Conservation (phyloP, 73 alveolate genomes). For the Diophrys sp. region DNA sequence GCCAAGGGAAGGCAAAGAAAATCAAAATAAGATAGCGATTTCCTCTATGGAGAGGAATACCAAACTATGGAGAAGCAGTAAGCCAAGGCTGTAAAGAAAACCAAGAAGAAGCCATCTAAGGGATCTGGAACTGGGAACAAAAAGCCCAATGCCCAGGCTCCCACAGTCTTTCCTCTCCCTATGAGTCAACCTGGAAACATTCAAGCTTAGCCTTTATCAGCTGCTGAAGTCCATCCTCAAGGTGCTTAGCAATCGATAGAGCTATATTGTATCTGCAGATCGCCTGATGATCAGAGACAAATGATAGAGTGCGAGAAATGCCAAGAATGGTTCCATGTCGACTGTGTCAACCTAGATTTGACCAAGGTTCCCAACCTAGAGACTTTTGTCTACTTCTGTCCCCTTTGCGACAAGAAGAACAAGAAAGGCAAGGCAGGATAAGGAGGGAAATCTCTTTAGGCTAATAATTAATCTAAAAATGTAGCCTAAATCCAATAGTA, state of each 20-base stretch:
- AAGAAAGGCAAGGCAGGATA: slow-evolving; percentile 3
- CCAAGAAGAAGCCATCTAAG: neutral
- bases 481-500: neutral
- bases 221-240: neutral
- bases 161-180: neutral
- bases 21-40: neutral
- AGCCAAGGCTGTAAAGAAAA: neutral
- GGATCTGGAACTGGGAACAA: neutral
- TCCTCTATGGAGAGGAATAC: neutral
- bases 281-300: slow-evolving; percentile 32
- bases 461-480: neutral
- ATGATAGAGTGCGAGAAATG: slow-evolving; percentile 57
- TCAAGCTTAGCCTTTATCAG: neutral
- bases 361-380: slow-evolving; percentile 30
- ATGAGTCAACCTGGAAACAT: no score
- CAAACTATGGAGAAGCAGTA: neutral
- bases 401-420: slow-evolving; percentile 36
- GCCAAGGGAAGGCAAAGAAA: neutral
- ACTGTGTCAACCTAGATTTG: slow-evolving; percentile 43
- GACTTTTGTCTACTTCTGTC: slow-evolving; percentile 28
- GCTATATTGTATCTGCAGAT: slow-evolving; percentile 47
- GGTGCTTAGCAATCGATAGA: neutral
- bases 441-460: neutral
- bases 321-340: slow-evolving; percentile 52
- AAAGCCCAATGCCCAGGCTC: neutral